Base-by-base conservation (phyloP, 2,329 filamentous ascomycete species). In the Penicillium brevicompactum region DNA sequence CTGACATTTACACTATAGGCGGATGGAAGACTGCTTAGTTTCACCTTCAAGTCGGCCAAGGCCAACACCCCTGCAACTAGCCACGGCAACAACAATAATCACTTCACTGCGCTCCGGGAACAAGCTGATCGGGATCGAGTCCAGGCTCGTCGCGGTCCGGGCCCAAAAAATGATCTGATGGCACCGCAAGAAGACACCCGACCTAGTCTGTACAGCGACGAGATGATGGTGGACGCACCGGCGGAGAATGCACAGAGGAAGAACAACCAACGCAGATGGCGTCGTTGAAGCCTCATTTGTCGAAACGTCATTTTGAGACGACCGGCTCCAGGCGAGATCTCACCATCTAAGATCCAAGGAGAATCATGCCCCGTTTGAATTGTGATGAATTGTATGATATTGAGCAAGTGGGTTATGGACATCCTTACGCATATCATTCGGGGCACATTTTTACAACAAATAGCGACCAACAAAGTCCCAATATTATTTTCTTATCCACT, bases 1-100 rank as follows among this genome's bases (percentile, higher is more conserved):
- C 66, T 69, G 57, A 70, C 51, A 53, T 10, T 3, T 13, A 9
- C 8, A 56, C 61, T 63, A 32, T 41, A 80, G 82, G 85, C 85
- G 27, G 85, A 88, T 65, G 85, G 84, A 31, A 78, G 83, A 53
- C 67, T 84, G 2, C 74, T 87, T 37, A 81, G 84, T 55, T 78
- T 87, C 50, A 83, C 80, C 57, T 71, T 84, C 60, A 83, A 83
- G 46, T 60, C 66, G n/a, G 22, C 56, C 14, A 61, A 60, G n/a
- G 22, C 56, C 14, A 61, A 60, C 4, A 31, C 52, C 54, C 27
- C 30, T 41, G 51, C 42, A 2, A n/a, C 46, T 53, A 14, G 18
- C 57, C 37, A 4, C 34, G 34, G 13, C 49, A 61, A 51, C 55
- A 61, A 38, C 55, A 63, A 43, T n/a, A 53, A 57, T 27, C 51